Evolutionary conservation across 768 basidiomycete species (phyloP).

Genomic region (Lepiota venenata): DNA sequence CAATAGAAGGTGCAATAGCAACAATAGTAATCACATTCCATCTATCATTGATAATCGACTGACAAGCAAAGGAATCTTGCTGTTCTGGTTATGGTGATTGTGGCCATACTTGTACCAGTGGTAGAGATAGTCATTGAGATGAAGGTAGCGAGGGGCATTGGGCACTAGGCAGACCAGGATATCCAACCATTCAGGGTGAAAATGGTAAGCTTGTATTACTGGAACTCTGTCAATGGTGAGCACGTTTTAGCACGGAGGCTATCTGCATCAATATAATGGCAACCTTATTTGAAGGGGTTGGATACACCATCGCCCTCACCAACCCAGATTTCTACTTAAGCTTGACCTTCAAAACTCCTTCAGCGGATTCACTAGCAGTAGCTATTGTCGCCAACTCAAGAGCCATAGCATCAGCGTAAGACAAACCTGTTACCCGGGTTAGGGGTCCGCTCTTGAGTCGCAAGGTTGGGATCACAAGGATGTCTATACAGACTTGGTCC

Average conservation of each 20-base stretch:
- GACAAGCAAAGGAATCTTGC: neutral
- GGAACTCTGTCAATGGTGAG: neutral
- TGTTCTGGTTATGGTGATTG: neutral
- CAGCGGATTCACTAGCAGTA: no score
- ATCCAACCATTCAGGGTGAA: neutral
- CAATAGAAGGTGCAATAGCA: slow-evolving; percentile 1
- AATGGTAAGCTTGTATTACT: neutral
- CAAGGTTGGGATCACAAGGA: no score
- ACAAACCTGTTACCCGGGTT: no score
- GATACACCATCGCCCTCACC: slow-evolving; percentile 3
- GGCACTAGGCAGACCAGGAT: neutral
- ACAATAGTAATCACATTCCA: slow-evolving; percentile 1
- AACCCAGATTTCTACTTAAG: no score
- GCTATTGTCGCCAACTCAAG: no score
- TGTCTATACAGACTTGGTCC: no score
- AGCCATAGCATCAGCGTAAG: no score
- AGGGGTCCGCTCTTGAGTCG: no score
- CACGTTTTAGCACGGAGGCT: neutral
- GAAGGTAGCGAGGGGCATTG: neutral
- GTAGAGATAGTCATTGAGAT: neutral
- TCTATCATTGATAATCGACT: slow-evolving; percentile 1
- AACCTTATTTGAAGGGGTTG: neutral
- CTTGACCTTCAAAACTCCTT: no score
- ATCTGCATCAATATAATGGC: neutral
- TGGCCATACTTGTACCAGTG: neutral